Conservation (phyloP, 2,329 filamentous ascomycete genomes). For the Botrytis deweyae region DNA sequence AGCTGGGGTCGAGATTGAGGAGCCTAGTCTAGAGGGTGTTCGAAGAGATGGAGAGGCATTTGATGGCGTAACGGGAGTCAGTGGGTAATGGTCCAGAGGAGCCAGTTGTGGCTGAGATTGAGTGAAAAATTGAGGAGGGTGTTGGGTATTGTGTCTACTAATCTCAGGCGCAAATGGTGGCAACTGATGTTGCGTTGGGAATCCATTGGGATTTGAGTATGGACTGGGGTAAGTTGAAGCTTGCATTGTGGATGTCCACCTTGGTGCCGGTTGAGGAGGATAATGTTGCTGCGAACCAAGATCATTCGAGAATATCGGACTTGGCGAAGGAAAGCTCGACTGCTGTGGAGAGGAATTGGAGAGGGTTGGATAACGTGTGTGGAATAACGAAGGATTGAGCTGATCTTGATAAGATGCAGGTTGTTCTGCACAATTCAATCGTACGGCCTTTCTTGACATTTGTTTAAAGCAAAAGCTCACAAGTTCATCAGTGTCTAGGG, state of each 20-base stretch:
- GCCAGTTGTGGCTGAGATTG: background rate
- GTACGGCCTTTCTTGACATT: background rate
- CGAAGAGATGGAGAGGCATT: background rate
- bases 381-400: background rate
- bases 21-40: background rate
- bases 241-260: background rate
- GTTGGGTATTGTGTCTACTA: background rate
- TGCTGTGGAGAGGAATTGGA: background rate
- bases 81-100: background rate
- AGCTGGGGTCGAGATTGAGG: background rate
- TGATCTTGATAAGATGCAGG: background rate
- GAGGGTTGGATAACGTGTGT: no score
- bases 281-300: background rate
- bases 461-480: background rate
- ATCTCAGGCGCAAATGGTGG: background rate
- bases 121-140: background rate
- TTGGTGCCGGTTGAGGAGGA: background rate
- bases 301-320: background rate
- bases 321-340: background rate
- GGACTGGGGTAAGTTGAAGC: background rate
- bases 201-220: background rate
- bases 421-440: background rate
- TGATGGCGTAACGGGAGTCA: background rate
- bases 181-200: background rate
- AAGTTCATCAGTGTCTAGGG: background rate